Percentiles rank a stretch among this genome's conserved stretches.
Evolutionary conservation across 306 rosid species (phyloP).

Genomic region (Trifolium pratense): DNA sequence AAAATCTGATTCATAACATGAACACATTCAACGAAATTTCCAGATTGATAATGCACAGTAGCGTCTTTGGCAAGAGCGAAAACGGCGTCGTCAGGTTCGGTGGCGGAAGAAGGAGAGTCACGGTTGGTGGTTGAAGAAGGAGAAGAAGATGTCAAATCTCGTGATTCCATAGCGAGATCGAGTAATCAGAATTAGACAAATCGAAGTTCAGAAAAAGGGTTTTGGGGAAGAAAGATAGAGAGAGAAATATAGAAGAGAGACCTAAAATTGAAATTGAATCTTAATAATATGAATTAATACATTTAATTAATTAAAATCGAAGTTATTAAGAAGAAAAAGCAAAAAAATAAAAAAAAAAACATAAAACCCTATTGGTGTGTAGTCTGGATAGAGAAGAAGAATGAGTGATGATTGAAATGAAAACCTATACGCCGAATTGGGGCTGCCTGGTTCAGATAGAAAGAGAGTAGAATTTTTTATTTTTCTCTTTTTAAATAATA

Average conservation of each 20-base stretch:
- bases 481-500: neutral
- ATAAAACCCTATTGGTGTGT: constrained; percentile 37
- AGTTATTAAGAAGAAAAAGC: constrained; percentile 43
- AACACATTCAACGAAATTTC: constrained; percentile 76
- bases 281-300: constrained; percentile 13
- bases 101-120: too few species aligned
- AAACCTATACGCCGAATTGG: constrained; percentile 56
- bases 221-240: constrained; percentile 41
- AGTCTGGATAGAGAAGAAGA: constrained; percentile 24
- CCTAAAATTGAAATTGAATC: constrained; percentile 48
- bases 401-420: constrained; percentile 9
- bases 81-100: constrained; percentile 57
- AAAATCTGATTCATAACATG: constrained; percentile 76
- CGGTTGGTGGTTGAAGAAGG: constrained; percentile 42
- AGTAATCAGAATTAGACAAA: constrained; percentile 49
- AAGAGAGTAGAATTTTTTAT: constrained; percentile 39
- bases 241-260: constrained; percentile 33
- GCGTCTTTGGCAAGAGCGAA: constrained; percentile 83
- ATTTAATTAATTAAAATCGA: constrained; percentile 42
- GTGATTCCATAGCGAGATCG: constrained; percentile 83
- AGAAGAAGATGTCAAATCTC: constrained; percentile 64
- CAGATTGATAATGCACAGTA: constrained; percentile 78
- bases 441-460: constrained; percentile 49
- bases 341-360: constrained; percentile 20
- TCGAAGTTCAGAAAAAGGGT: constrained; percentile 43